A percentile compares a stretch with the other conserved stretches of the same genome.
Evolutionary conservation across 2,329 filamentous ascomycete genomes (phyloP).

Genomic region (Trichoderma breve): DNA sequence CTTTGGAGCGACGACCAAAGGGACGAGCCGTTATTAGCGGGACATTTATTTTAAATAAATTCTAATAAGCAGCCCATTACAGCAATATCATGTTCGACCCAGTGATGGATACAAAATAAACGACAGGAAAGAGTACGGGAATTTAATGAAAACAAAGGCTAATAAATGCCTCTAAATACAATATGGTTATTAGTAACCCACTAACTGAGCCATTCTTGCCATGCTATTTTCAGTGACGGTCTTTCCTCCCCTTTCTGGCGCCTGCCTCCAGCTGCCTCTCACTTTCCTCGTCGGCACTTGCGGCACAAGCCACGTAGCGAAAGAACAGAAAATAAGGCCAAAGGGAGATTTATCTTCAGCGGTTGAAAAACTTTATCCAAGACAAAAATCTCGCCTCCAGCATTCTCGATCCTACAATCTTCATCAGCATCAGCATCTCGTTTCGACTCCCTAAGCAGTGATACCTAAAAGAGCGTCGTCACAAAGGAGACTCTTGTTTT

Average conservation of each 20-base stretch:
- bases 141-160: neutral
- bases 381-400: neutral
- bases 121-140: neutral
- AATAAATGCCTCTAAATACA: neutral
- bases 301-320: neutral
- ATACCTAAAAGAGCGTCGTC: neutral
- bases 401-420: neutral
- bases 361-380: neutral
- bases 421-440: neutral
- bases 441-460: neutral
- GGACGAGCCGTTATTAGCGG: conserved; percentile 12
- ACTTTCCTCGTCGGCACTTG: neutral
- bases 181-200: neutral
- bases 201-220: neutral
- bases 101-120: neutral
- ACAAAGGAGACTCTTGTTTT: neutral
- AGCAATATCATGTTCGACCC: neutral
- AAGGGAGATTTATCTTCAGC: neutral
- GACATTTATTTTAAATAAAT: neutral
- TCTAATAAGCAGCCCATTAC: neutral
- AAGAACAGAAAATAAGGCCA: neutral
- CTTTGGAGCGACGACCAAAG: conserved; percentile 2
- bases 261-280: neutral
- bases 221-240: neutral
- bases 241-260: neutral